phyloP scores from a whole-genome alignment of 2,329 filamentous ascomycete species.

The Thielaviopsis punctulata region DNA sequence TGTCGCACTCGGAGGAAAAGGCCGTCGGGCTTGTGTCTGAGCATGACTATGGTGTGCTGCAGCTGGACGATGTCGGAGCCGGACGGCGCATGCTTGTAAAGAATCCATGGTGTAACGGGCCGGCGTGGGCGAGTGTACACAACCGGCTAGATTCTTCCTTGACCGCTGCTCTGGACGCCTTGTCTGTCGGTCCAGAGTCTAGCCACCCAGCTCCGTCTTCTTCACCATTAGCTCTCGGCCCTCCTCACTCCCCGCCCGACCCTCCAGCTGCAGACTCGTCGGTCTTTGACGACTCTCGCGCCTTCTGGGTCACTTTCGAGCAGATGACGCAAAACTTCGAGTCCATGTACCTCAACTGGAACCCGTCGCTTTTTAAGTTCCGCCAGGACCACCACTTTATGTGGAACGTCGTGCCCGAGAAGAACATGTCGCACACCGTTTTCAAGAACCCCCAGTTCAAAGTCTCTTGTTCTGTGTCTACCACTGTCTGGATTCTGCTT shows the following conservation, averaged over 20 bases:
- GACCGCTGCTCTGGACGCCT: no score
- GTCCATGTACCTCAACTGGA: conserved; percentile 96
- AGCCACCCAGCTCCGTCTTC: conserved; percentile 5
- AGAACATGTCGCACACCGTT: conserved; percentile 35
- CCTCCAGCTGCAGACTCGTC: no score
- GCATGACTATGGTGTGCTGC: conserved; percentile 85
- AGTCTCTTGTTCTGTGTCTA: conserved; percentile 38
- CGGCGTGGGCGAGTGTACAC: conserved; percentile 8
- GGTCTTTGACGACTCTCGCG: conserved; percentile 37
- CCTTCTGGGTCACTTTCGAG: conserved; percentile 84
- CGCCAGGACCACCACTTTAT: conserved; percentile 81
- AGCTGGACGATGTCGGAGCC: conserved; percentile 46
- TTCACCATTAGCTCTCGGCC: no score
- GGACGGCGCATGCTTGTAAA: conserved; percentile 66
- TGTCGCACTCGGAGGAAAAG: conserved; percentile 60
- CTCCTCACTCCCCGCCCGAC: no score
- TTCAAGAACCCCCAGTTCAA: conserved; percentile 58
- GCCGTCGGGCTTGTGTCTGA: conserved; percentile 70
- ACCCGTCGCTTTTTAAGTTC: conserved; percentile 62
- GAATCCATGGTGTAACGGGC: conserved; percentile 82
- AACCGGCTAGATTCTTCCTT: conserved; percentile 11
- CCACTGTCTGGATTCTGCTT: conserved; percentile 66
- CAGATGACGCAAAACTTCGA: conserved; percentile 85
- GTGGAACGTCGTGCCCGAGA: conserved; percentile 47
- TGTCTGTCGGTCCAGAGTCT: no score